Evolutionary conservation across 2,329 filamentous ascomycete species (phyloP).

Genomic region (Onygena corvina): DNA sequence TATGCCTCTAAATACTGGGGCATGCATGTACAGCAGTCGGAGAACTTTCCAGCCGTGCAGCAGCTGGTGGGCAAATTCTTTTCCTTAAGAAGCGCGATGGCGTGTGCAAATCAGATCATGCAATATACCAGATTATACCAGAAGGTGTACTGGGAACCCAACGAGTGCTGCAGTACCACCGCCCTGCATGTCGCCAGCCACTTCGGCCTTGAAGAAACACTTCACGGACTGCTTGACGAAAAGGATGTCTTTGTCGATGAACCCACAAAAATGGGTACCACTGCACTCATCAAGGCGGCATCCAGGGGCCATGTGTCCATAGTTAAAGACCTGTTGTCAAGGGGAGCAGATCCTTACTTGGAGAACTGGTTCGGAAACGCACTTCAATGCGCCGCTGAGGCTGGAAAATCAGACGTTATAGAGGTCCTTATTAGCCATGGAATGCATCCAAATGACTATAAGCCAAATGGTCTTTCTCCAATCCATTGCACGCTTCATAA

Average conservation of each 20-base stretch:
- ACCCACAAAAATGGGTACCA: conserved; percentile 1
- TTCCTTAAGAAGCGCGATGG: background rate
- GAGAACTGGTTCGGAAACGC: conserved; percentile 5
- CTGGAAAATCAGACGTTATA: background rate
- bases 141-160: background rate
- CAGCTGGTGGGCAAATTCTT: background rate
- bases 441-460: background rate
- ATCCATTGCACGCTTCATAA: conserved; percentile 2
- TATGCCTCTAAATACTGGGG: conserved; percentile 23
- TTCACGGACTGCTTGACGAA: background rate
- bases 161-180: conserved; percentile 1
- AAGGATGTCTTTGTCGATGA: background rate
- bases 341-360: background rate
- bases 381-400: conserved; percentile 4
- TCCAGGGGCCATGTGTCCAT: background rate
- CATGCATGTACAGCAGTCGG: conserved; percentile 13
- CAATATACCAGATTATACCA: background rate
- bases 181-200: conserved; percentile 2
- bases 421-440: background rate
- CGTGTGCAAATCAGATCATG: conserved; percentile 2
- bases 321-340: background rate
- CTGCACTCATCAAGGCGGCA: conserved; percentile 1
- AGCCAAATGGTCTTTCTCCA: background rate
- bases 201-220: conserved; percentile 4
- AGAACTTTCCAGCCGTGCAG: background rate